Conservation (phyloP, 352 stramenopile species). For the Globisporangium paddicum region DNA sequence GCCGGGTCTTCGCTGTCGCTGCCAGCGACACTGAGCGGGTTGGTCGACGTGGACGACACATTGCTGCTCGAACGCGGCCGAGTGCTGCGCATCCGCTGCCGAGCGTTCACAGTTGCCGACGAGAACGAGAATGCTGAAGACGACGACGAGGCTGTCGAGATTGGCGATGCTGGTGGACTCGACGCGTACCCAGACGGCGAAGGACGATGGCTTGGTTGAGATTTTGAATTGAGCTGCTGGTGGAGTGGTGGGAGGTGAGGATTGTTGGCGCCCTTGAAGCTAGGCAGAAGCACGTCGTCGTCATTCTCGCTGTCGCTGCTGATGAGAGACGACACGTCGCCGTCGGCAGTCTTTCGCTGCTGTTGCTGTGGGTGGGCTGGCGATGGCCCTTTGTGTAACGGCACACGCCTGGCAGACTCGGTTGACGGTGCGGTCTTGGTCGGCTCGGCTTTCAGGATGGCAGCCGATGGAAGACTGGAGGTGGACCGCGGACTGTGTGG, state of each 20-base stretch:
- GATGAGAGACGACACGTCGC: slow-evolving; percentile 71
- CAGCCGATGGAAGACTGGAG: slow-evolving; percentile 7
- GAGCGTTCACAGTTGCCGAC: neutral
- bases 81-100: neutral
- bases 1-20: slow-evolving; percentile 19
- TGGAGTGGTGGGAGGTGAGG: neutral
- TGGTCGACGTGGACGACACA: slow-evolving; percentile 24
- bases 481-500: slow-evolving; percentile 19
- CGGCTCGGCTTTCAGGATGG: neutral
- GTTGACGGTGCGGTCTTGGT: neutral
- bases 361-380: neutral
- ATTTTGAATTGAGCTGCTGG: neutral
- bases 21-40: slow-evolving; percentile 25
- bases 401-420: neutral
- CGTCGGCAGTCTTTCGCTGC: slow-evolving; percentile 17
- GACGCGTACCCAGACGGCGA: slow-evolving; percentile 20
- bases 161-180: slow-evolving; percentile 42
- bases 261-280: slow-evolving; percentile 31
- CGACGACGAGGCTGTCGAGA: slow-evolving; percentile 37
- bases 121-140: slow-evolving; percentile 26
- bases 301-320: slow-evolving; percentile 77
- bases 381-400: neutral
- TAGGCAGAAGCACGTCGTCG: slow-evolving; percentile 55
- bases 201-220: neutral
- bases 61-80: slow-evolving; percentile 17